phyloP scores from a whole-genome alignment of 306 rosid genomes.

The Echinosophora koreensis region DNA sequence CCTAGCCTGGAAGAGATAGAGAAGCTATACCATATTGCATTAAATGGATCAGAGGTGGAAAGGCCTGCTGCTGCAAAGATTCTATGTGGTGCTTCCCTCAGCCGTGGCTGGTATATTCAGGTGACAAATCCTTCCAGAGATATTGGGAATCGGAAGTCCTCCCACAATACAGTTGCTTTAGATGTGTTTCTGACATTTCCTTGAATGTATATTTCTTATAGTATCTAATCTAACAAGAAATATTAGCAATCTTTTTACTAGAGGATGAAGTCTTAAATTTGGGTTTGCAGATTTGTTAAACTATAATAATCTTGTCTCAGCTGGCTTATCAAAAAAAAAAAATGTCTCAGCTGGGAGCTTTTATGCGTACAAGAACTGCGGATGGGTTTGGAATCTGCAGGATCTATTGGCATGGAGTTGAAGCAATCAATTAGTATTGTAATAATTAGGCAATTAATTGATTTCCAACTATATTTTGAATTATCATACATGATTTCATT shows the following conservation, averaged over 20 bases:
- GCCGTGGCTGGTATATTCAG: conserved; percentile 89
- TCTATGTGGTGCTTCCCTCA: conserved; percentile 83
- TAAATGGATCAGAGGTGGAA: conserved; percentile 78
- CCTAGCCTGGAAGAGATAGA: conserved; percentile 77
- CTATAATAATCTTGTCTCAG: conserved; percentile 22
- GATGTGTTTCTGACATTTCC: conserved; percentile 29
- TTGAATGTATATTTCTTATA: conserved; percentile 34
- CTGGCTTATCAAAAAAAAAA: not conserved
- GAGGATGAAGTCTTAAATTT: conserved; percentile 6
- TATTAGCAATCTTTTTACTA: conserved; percentile 25
- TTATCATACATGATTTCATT: not conserved
- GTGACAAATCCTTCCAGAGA: conserved; percentile 52
- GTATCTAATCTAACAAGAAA: conserved; percentile 13
- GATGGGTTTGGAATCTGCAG: conserved; percentile 5
- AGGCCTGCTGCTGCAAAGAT: conserved; percentile 76
- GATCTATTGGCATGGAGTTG: conserved; percentile 18
- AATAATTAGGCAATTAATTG: conserved; percentile 11
- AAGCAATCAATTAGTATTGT: conserved; percentile 10
- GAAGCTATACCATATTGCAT: conserved; percentile 72
- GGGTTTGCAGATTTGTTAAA: conserved; percentile 17
- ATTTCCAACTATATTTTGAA: conserved; percentile 20
- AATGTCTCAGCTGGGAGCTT: conserved; percentile 28
- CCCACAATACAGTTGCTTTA: conserved; percentile 25
- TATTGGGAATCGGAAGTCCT: conserved; percentile 38
- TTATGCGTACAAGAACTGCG: not conserved